Percentiles rank a stretch among this genome's conserved stretches.
Conservation (phyloP, 1,139 yeast genomes). For the Cylindricascospora bacillispora region DNA sequence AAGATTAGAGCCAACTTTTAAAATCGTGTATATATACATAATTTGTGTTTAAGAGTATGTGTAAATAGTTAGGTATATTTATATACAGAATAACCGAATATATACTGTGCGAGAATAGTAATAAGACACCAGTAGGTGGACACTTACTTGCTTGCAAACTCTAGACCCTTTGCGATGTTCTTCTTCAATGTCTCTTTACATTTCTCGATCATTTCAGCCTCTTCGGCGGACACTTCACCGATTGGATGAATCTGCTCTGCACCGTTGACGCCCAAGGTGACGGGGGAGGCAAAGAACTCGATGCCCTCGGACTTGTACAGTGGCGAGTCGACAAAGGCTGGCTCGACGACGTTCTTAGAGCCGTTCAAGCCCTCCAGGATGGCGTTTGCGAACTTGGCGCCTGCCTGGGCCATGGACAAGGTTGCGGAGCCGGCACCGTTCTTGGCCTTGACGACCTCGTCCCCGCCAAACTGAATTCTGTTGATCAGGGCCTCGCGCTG, state of each 20-base stretch:
- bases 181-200: constrained; percentile 75
- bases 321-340: constrained; percentile 73
- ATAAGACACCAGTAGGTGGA: too few relatives aligned
- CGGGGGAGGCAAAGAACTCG: constrained; percentile 88
- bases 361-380: constrained; percentile 70
- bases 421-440: constrained; percentile 99
- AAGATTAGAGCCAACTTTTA: too few relatives aligned
- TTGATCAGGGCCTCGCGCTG: constrained; percentile 59
- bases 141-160: constrained; percentile 29
- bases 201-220: constrained; percentile 62
- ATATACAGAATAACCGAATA: too few relatives aligned
- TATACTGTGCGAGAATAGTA: too few relatives aligned
- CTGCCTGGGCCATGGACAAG: constrained; percentile 97
- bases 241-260: constrained; percentile 62
- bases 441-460: constrained; percentile 97
- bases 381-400: constrained; percentile 85
- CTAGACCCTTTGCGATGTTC: constrained; percentile 63
- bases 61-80: too few relatives aligned
- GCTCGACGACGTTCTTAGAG: constrained; percentile 58
- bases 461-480: constrained; percentile 98
- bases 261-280: constrained; percentile 82
- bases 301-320: constrained; percentile 73
- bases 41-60: too few relatives aligned
- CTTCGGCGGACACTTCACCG: constrained; percentile 44
- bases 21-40: too few relatives aligned